Conservation (phyloP, 176 grass and related monocot species). For the Phoenix roebelenii region DNA sequence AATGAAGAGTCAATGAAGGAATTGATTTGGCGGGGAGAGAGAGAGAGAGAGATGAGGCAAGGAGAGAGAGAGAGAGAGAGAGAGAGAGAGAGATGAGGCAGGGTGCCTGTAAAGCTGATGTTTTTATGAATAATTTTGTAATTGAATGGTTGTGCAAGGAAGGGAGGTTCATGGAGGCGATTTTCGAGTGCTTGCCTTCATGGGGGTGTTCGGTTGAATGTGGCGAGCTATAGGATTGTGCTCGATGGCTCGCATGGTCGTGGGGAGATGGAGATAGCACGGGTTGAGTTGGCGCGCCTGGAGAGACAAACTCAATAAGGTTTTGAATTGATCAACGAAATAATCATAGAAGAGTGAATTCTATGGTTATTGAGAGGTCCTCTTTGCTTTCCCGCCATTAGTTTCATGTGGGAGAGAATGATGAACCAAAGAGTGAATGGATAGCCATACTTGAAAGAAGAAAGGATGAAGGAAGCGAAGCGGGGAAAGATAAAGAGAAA, state of each 20-base stretch:
- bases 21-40: slow-evolving; percentile 34
- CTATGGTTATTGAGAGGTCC: too few relatives aligned
- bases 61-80: slow-evolving; percentile 7
- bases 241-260: slow-evolving; percentile 44
- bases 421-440: too few relatives aligned
- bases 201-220: slow-evolving; percentile 50
- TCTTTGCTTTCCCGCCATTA: too few relatives aligned
- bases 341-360: slow-evolving; percentile 31
- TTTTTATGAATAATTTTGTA: slow-evolving; percentile 64
- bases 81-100: slow-evolving; percentile 50
- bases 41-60: slow-evolving; percentile 50
- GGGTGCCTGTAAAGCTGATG: slow-evolving; percentile 51
- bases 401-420: too few relatives aligned
- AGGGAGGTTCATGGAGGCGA: slow-evolving; percentile 38
- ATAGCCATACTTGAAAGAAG: too few relatives aligned
- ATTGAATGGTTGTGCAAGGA: slow-evolving; percentile 66
- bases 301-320: slow-evolving; percentile 51
- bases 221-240: slow-evolving; percentile 69
- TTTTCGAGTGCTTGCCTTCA: slow-evolving; percentile 44
- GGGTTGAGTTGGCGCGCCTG: slow-evolving; percentile 34
- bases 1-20: slow-evolving; percentile 56
- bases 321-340: slow-evolving; percentile 48
- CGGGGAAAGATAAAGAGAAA: too few relatives aligned
- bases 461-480: too few relatives aligned
- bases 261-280: slow-evolving; percentile 52